Evolutionary conservation across 345 rosid genomes (phyloP), one percentile per base, ranked within the genome.

Genomic region (Linum trigynum): DNA sequence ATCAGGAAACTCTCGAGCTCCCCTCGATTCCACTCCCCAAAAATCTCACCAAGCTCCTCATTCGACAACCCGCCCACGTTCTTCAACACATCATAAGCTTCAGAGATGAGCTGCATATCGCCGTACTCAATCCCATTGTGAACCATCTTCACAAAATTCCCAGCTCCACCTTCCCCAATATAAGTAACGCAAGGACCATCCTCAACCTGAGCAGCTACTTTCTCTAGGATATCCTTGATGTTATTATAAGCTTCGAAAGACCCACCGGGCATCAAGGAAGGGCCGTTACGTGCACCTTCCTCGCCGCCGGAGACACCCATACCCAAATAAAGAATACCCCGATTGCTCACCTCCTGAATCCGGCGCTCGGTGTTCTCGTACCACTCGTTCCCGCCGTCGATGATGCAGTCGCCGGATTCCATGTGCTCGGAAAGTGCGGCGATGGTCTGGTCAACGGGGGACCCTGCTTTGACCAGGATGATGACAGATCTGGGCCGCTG

Each of bases 91-190:
- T 62, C 65, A 16, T 58, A 70, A 17, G 73, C 73, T 57, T 70
- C 73, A 37, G 58, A 55, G 48, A 70, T 70, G 50, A 70, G 73
- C 68, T 70, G 73, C 73, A 70, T 70, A 12, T 70, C 73, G 32
- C 74, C 69, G 55, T 71, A 71, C 48, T 59, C 74, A 37, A 65
- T 71, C 43, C 69, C 74, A 48, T 65, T 59, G 39, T 70, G 69
- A 35, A 65, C 42, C 74, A 70, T 70, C 51, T 65, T 70, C 32
- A 64, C 73, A 43, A 70, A 70, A 64, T 70, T 63, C 23, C 73
- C 68, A 63, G 73, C 57, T 57, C 74, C 74, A 51, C 74, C 65
- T 61, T 65, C 61, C 42, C 74, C 74, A 60, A 65, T 7, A 42
- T 71, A 71, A n/a, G 74, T 71, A 55, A 71, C 74, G 36, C 69